A percentile compares a stretch with the other conserved stretches of the same genome.
phyloP scores from a whole-genome alignment of 306 rosid species.

The Chamaecrista fasciculata region DNA sequence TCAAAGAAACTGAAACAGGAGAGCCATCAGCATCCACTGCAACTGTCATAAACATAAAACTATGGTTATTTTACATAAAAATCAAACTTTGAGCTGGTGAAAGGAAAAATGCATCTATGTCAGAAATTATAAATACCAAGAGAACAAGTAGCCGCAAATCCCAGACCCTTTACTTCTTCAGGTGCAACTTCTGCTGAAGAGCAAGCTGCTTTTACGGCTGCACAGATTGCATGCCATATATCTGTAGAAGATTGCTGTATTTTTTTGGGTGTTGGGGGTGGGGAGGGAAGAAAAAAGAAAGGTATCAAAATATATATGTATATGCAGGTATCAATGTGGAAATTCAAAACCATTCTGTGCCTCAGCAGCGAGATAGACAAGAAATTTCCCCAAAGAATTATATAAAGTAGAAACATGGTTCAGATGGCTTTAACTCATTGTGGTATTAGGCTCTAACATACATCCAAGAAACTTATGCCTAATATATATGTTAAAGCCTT shows the following conservation, averaged over 20 bases:
- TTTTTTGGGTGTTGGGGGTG: too few relatives aligned
- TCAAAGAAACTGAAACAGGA: conserved; percentile 87
- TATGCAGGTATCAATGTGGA: conserved; percentile 15
- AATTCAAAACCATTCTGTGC: conserved; percentile 1
- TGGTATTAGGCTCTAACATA: background rate
- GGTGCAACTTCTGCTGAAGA: conserved; percentile 62
- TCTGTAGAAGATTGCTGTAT: conserved; percentile 98
- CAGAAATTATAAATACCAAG: conserved; percentile 56
- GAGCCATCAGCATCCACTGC: conserved; percentile 92
- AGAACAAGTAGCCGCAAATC: conserved; percentile 96
- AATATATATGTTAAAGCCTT: background rate
- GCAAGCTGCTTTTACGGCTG: conserved; percentile 82
- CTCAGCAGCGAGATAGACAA: conserved; percentile 5
- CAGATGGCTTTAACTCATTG: background rate
- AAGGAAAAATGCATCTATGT: background rate
- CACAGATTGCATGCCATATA: conserved; percentile 95
- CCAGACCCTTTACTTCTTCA: conserved; percentile 75
- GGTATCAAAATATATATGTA: conserved; percentile 1
- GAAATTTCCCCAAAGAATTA: conserved; percentile 26
- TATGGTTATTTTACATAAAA: background rate
- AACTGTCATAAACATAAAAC: conserved; percentile 50
- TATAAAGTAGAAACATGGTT: conserved; percentile 1
- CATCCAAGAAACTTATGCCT: background rate
- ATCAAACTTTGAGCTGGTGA: background rate
- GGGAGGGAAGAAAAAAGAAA: conserved; percentile 13